Evolutionary conservation across 139 green algal species (phyloP).

Genomic region (Bryopsis sp.): DNA sequence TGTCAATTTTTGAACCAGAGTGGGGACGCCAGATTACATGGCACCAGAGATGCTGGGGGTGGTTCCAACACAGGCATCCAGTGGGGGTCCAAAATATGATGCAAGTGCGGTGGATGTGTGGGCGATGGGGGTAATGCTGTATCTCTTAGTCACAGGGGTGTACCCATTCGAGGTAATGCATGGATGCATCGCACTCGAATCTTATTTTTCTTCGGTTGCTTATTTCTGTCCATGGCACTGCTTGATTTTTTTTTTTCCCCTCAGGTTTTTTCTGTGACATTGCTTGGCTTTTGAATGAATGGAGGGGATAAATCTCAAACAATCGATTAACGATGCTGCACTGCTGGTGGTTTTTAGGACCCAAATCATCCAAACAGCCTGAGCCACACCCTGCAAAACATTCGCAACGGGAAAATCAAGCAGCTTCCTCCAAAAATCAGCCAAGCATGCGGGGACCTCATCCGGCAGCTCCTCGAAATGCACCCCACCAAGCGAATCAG

Average conservation of each 20-base stretch:
- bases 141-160: constrained; percentile 55
- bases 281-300: too few relatives aligned
- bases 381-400: constrained; percentile 44
- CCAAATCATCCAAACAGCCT: constrained; percentile 50
- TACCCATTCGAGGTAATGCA: constrained; percentile 77
- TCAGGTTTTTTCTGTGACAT: too few relatives aligned
- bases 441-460: constrained; percentile 23
- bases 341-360: constrained; percentile 31
- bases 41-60: constrained; percentile 5
- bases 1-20: too few relatives aligned
- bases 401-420: constrained; percentile 37
- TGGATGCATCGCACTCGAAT: too few relatives aligned
- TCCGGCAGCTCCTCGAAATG: constrained; percentile 15
- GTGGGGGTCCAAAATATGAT: constrained; percentile 37
- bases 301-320: too few relatives aligned
- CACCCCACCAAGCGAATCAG: neutral
- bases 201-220: too few relatives aligned
- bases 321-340: too few relatives aligned
- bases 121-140: constrained; percentile 75
- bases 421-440: constrained; percentile 31
- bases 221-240: too few relatives aligned
- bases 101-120: constrained; percentile 60
- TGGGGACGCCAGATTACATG: constrained; percentile 5
- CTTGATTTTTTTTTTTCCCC: too few relatives aligned
- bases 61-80: constrained; percentile 19